Base-by-base conservation (phyloP, 495 filamentous ascomycete genomes). In the Daldinia grandis region DNA sequence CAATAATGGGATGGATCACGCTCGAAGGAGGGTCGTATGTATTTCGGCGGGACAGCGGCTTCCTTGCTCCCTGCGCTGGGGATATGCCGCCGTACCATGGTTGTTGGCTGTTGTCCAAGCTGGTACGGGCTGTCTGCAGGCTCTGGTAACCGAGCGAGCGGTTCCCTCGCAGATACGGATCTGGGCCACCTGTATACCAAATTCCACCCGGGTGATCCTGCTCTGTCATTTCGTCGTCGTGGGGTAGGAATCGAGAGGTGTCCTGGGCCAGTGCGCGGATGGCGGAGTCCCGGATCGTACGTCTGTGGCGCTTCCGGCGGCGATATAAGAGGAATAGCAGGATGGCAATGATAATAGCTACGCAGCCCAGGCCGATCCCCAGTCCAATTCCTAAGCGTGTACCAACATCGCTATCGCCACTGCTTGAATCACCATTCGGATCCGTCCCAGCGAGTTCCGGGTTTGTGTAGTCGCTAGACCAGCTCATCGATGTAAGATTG, bases 401-500 rank as follows among this genome's bases (percentile, higher is more conserved):
- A n/a, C 69, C 60, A 30, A 47, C 31, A 51, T 64, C 66, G 27
- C 63, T 50, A 31, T 63, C 62, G 8, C 65, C 54, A 68, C 64
- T 74, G 68, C 3, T 78, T 33, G 65, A 68, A 31, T 49, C 68
- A 5, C 58, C 56, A 10, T 47, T 42, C 1, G 51, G 31, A 15
- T 58, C 42, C 37, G 62, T 42, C 8, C 58, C 61, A 25, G 63
- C 17, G 67, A 74, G 78, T 25, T 59, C 30, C 21, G 90, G 89
- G 64, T 89, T 88, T 42, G 83, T 85, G 74, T 97, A 98, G 0
- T 83, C 83, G 4, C 85, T 80, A 0, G 87, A 76, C 93, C 93
- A 98, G 12, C 77, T 81, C 74, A 85, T 87, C 2, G 91, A 91
- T 2, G 91, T 92, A 10, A 91, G 83, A 72, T 98, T 95, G 69